Conservation (phyloP, 768 basidiomycete species). For the Scleroderma bovista region DNA sequence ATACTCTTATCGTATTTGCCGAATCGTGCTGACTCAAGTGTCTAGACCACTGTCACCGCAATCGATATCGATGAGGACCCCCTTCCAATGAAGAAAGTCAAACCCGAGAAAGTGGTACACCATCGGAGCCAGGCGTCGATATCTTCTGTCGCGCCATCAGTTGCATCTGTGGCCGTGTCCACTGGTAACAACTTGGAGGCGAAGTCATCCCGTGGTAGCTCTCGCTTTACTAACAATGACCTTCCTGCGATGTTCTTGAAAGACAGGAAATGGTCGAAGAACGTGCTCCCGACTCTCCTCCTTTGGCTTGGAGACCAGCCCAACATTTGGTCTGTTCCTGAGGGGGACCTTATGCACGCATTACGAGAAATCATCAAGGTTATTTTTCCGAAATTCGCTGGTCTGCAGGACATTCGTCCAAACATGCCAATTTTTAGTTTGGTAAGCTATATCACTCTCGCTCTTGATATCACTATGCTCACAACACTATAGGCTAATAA, state of each 20-base stretch:
- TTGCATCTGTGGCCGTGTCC: background rate
- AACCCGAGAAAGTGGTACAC: too few species aligned
- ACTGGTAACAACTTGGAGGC: background rate
- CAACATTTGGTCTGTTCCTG: background rate
- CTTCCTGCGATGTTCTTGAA: background rate
- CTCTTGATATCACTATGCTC: background rate
- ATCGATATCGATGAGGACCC: background rate
- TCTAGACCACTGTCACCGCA: background rate
- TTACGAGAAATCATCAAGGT: background rate
- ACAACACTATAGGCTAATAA: background rate
- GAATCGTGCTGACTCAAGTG: background rate
- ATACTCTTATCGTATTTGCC: background rate
- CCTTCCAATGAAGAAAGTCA: background rate
- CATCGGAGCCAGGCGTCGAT: background rate
- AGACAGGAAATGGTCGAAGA: background rate
- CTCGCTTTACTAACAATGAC: background rate
- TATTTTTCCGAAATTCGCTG: background rate
- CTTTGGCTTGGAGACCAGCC: background rate
- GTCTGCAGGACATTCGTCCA: background rate
- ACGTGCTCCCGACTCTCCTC: background rate
- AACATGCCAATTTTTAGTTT: background rate
- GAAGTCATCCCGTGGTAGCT: background rate
- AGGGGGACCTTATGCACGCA: background rate
- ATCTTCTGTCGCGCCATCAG: background rate
- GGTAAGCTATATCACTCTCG: background rate